Percentiles rank a stretch among this genome's conserved stretches.
These are phyloP conservation scores for Hylodesmum podocarpum DNA, from an alignment of 306 rosid species.

Conservation along the genomic window DNA sequence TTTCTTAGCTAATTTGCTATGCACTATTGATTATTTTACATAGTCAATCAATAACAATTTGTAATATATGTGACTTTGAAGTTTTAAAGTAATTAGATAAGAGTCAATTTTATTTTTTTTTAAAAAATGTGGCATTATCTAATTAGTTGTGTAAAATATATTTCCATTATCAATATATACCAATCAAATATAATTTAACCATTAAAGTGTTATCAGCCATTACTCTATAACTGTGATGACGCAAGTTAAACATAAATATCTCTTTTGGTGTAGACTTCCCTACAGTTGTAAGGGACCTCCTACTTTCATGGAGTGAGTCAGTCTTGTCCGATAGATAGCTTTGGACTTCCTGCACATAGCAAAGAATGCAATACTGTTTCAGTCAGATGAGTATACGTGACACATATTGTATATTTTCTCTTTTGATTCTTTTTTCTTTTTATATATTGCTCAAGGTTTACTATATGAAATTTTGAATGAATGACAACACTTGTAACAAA, in stretches of 20 bases:
- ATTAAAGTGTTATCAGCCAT: background rate
- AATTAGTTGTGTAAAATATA: too few species aligned
- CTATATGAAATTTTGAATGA: slow-evolving; percentile 32
- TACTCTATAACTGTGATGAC: background rate
- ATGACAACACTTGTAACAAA: slow-evolving; percentile 29
- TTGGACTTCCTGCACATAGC: slow-evolving; percentile 35
- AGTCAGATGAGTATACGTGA: slow-evolving; percentile 40
- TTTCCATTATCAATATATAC: too few species aligned
- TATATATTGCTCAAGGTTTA: background rate
- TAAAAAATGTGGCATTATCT: too few species aligned
- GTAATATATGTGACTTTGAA: too few species aligned
- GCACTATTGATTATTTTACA: too few species aligned
- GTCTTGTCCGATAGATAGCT: slow-evolving; percentile 71
- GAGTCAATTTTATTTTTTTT: too few species aligned
- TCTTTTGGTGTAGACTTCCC: slow-evolving; percentile 67
- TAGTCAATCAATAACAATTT: too few species aligned
- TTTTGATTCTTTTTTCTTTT: background rate
- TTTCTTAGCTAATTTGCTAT: too few species aligned
- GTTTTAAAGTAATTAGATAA: too few species aligned
- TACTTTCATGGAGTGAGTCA: slow-evolving; percentile 86
- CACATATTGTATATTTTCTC: slow-evolving; percentile 17
- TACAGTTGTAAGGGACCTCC: slow-evolving; percentile 65
- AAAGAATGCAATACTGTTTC: slow-evolving; percentile 26
- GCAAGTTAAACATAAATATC: slow-evolving; percentile 10
- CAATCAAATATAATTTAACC: background rate